Evolutionary conservation across 345 rosid genomes (phyloP), one percentile per base, ranked within the genome.

Genomic region (Rhodomyrtus tomentosa): DNA sequence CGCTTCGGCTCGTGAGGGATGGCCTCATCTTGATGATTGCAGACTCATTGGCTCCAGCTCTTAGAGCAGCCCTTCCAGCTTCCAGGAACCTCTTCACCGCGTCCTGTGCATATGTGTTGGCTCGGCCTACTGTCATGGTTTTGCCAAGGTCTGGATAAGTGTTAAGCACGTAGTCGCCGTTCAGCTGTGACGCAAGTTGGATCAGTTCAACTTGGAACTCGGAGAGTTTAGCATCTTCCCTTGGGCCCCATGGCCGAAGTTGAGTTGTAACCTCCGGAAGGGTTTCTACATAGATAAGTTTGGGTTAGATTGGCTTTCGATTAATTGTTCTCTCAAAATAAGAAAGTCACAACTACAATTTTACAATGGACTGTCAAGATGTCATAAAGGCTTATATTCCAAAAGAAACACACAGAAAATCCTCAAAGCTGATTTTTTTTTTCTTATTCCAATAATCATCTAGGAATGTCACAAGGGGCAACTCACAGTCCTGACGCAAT

Each of bases 171-270:
- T 96, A 88, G 86, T 98, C 99, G 2, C 99, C 99, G 18, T 94
- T 93, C 20, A 98, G 96, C 87, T 98, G 99, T 32, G 99, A 94
- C 0, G 99, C 99, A 12, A 98, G 99, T 85, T 98, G 99, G 91
- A 98, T 93, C 88, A 98, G 85, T 86, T 98, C 99, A 45, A 94
- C 93, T 87, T 98, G 99, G 84, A 98, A 98, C 83, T 98, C 99
- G 0, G 99, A 93, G 68, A 95, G 95, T 83, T 89, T 89, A 4
- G 90, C 73, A 84, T 94, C 98, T 87, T 95, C 99, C 84, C 82
- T 93, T 13, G 99, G 96, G 52, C 98, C 96, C 89, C 92, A 79
- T 74, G 98, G 95, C 89, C 98, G 92, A 81, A 95, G 85, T 42
- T 92, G 84, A 56, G 27, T 52, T 29, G 40, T 88, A 83, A 95